phyloP scores from a whole-genome alignment of 352 stramenopile genomes.

The Phytopythium aichiense region DNA sequence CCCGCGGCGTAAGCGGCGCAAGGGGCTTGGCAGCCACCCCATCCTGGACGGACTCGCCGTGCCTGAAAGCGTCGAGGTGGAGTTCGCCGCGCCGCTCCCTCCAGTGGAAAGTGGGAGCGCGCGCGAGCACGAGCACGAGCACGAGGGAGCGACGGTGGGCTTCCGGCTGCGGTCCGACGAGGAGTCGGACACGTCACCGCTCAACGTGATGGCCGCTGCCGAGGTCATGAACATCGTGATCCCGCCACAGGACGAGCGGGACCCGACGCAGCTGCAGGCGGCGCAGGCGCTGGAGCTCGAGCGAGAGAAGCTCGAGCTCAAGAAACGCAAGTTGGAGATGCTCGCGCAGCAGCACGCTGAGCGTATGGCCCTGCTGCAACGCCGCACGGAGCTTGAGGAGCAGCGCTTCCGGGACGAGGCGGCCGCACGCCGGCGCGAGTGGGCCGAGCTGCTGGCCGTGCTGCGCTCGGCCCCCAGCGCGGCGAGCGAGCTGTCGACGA shows the following conservation, averaged over 20 bases:
- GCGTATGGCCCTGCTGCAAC: conserved; percentile 26
- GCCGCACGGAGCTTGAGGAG: conserved; percentile 19
- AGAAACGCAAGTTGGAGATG: conserved; percentile 36
- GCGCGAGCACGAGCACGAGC: not conserved
- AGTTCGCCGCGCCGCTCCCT: conserved; percentile 1
- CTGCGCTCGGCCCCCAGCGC: not conserved
- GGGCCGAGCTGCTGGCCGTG: conserved; percentile 12
- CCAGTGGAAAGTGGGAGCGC: not conserved
- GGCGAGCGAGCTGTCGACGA: not conserved
- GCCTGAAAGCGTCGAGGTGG: conserved; percentile 2
- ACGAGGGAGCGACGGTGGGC: not conserved
- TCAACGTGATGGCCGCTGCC: conserved; percentile 9
- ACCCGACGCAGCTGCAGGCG: conserved; percentile 8
- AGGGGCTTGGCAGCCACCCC: conserved; percentile 3
- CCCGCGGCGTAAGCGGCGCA: conserved; percentile 1
- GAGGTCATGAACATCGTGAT: conserved; percentile 6
- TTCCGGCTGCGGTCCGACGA: conserved; percentile 6
- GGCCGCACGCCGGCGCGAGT: conserved; percentile 10
- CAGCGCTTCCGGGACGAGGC: conserved; percentile 17
- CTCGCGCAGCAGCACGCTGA: conserved; percentile 33
- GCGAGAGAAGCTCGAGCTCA: conserved; percentile 35
- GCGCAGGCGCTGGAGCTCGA: conserved; percentile 28
- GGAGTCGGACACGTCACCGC: conserved; percentile 1
- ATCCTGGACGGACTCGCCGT: conserved; percentile 6
- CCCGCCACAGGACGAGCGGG: conserved; percentile 3